phyloP scores from a whole-genome alignment of 108 stramenopile species.

The Fistulifera pelliculosa region DNA sequence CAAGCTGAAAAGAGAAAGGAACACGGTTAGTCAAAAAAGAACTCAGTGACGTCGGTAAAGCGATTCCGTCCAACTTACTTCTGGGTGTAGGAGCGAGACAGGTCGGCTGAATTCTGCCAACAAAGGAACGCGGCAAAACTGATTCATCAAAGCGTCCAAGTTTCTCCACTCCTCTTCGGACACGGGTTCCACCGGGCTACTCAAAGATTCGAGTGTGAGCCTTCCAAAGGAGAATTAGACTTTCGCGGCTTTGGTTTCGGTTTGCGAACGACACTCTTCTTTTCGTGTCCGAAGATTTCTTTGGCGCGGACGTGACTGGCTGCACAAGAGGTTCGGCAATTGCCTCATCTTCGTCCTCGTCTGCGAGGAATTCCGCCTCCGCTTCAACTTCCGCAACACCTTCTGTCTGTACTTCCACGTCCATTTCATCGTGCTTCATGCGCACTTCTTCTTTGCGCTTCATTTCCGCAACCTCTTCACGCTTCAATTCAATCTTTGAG shows the following conservation, averaged over 20 bases:
- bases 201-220: slow-evolving; percentile 29
- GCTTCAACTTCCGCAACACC: slow-evolving; percentile 1
- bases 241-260: not conserved
- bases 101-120: slow-evolving; percentile 85
- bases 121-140: slow-evolving; percentile 79
- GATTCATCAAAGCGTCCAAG: slow-evolving; percentile 57
- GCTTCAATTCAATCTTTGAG: slow-evolving; percentile 16
- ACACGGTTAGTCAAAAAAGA: no score
- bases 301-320: not conserved
- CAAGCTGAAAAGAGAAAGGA: slow-evolving; percentile 30
- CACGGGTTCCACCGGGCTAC: slow-evolving; percentile 47
- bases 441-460: slow-evolving; percentile 7
- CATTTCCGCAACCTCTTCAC: slow-evolving; percentile 24
- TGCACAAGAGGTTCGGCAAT: not conserved
- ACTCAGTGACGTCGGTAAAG: not conserved
- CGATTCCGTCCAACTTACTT: slow-evolving; percentile 37
- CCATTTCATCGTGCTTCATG: slow-evolving; percentile 2
- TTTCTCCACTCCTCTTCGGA: slow-evolving; percentile 67
- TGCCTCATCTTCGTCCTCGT: not conserved
- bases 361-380: slow-evolving; percentile 1
- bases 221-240: not conserved
- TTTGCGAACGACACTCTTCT: slow-evolving; percentile 7
- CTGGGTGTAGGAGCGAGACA: slow-evolving; percentile 75
- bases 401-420: not conserved
- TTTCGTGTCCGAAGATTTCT: slow-evolving; percentile 4